Conservation (phyloP, 2,329 filamentous ascomycete species). For the Colletotrichum kahawae region DNA sequence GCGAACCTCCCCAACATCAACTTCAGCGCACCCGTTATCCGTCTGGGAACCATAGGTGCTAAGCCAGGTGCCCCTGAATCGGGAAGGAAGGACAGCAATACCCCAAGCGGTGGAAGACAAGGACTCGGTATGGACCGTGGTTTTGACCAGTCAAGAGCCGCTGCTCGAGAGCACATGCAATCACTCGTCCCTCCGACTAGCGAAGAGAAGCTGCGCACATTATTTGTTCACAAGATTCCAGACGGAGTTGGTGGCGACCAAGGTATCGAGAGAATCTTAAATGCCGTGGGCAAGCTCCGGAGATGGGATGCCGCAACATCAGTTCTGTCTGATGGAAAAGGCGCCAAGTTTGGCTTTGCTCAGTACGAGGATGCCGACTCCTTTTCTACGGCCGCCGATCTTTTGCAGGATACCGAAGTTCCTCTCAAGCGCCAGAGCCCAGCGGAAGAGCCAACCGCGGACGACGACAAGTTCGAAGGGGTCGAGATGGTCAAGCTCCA, state of each 20-base stretch:
- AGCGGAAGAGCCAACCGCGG: slow-evolving; percentile 41
- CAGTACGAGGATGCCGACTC: slow-evolving; percentile 93
- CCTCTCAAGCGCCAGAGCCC: slow-evolving; percentile 77
- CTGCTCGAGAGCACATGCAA: slow-evolving; percentile 71
- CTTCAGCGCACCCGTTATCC: slow-evolving; percentile 95
- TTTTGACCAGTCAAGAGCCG: slow-evolving; percentile 70
- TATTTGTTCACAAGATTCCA: slow-evolving; percentile 88
- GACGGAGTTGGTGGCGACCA: slow-evolving; percentile 79
- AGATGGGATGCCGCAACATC: slow-evolving; percentile 82
- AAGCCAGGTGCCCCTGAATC: slow-evolving; percentile 56
- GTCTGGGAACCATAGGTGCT: slow-evolving; percentile 79
- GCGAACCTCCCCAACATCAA: slow-evolving; percentile 97
- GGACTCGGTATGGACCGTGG: slow-evolving; percentile 68
- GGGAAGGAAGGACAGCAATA: slow-evolving; percentile 49
- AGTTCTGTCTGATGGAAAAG: slow-evolving; percentile 70
- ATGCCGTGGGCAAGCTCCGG: slow-evolving; percentile 77
- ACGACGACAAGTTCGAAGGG: slow-evolving; percentile 51
- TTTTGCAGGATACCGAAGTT: slow-evolving; percentile 81
- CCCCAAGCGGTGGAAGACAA: slow-evolving; percentile 44
- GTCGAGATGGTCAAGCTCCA: slow-evolving; percentile 75
- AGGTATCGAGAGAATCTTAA: slow-evolving; percentile 78
- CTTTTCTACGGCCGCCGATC: slow-evolving; percentile 81
- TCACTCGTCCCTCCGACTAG: slow-evolving; percentile 80
- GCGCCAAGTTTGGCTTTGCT: slow-evolving; percentile 90
- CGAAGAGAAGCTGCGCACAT: slow-evolving; percentile 90